phyloP scores from a whole-genome alignment of 441 rosid species.

The Geranium incanum region DNA sequence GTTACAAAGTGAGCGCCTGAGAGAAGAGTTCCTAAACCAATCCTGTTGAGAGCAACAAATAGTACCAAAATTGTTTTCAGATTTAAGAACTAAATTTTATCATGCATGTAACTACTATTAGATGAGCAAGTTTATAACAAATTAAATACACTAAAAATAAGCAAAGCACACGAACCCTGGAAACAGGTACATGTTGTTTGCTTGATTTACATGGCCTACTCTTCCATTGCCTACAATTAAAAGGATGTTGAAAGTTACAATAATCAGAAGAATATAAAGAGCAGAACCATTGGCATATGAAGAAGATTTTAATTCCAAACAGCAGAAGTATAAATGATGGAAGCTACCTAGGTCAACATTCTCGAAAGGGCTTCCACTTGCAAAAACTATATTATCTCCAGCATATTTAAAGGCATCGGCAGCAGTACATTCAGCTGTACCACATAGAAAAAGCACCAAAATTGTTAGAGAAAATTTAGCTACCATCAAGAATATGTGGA shows the following conservation, averaged over 20 bases:
- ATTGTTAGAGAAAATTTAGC: constrained; percentile 20
- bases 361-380: constrained; percentile 94
- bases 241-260: constrained; percentile 12
- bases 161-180: constrained; percentile 63
- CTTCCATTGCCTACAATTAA: constrained; percentile 55
- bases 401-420: constrained; percentile 86
- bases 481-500: constrained; percentile 16
- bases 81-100: constrained; percentile 5
- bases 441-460: constrained; percentile 13
- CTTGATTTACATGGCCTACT: constrained; percentile 90
- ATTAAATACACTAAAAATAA: constrained; percentile 10
- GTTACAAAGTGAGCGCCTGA: constrained; percentile 73
- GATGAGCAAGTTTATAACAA: background rate
- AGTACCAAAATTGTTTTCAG: constrained; percentile 12
- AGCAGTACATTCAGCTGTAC: constrained; percentile 93
- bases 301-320: constrained; percentile 10
- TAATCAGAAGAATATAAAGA: constrained; percentile 8
- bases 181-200: constrained; percentile 97
- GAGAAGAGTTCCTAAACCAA: constrained; percentile 81
- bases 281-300: constrained; percentile 12
- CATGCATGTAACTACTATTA: background rate
- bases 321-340: constrained; percentile 15
- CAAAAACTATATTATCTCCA: constrained; percentile 85
- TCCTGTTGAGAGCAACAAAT: constrained; percentile 34
- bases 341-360: constrained; percentile 70